Conservation (phyloP, 2,329 filamentous ascomycete genomes). For the Aureobasidium uvarum region DNA sequence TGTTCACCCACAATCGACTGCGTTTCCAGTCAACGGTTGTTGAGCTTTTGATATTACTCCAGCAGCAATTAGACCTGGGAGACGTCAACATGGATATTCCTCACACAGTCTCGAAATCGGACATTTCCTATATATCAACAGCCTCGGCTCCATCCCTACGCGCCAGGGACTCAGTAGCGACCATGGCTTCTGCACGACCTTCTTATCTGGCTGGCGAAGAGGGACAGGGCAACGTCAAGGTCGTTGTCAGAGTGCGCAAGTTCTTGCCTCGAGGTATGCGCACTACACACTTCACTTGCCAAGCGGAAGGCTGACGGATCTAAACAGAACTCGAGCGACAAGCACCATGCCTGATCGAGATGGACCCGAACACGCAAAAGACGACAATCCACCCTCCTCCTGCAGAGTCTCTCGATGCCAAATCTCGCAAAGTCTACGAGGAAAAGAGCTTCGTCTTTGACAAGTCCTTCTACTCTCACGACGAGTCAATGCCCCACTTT, state of each 20-base stretch:
- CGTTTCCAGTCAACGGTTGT: conserved; percentile 17
- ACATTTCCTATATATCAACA: conserved; percentile 33
- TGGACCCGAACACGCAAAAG: conserved; percentile 83
- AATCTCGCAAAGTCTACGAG: conserved; percentile 72
- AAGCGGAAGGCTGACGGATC: neutral
- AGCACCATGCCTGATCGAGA: conserved; percentile 81
- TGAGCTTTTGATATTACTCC: conserved; percentile 21
- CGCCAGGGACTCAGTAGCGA: conserved; percentile 37
- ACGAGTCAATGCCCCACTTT: conserved; percentile 76
- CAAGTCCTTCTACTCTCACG: conserved; percentile 97
- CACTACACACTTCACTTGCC: too few relatives aligned
- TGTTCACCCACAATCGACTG: conserved; percentile 24
- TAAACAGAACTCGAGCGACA: conserved; percentile 71
- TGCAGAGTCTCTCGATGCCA: conserved; percentile 40
- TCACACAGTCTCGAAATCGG: conserved; percentile 18
- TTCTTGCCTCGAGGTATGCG: conserved; percentile 48
- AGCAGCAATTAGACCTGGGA: conserved; percentile 1
- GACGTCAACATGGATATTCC: conserved; percentile 4
- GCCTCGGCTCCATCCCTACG: conserved; percentile 46
- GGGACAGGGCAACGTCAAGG: conserved; percentile 52
- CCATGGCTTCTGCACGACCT: conserved; percentile 33
- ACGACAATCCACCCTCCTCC: conserved; percentile 74
- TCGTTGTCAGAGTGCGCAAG: conserved; percentile 51
- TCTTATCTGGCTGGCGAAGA: conserved; percentile 31
- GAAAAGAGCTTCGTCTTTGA: conserved; percentile 95